Base-by-base conservation (phyloP, 2,329 filamentous ascomycete genomes). In the Lecanicillium sp. region DNA sequence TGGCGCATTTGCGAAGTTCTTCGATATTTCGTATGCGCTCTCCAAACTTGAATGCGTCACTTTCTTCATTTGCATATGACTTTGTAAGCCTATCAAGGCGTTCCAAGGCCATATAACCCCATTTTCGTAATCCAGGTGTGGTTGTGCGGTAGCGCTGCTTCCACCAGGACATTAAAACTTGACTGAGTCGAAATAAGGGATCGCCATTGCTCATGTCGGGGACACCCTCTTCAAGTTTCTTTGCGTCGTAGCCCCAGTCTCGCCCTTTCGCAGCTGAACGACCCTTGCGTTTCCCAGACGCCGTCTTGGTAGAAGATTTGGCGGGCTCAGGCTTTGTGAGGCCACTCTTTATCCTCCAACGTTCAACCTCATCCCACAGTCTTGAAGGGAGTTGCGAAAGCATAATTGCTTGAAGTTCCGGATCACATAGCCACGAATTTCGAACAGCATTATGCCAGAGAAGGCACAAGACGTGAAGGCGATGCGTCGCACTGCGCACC, bases 401-500 rank as follows among this genome's bases (percentile, higher is more conserved):
- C 61, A 96, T 73, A 14, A 83, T 85, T 10, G 82, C 80, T 52
- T 93, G 87, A 0, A 94, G 74, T 52, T 86, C 79, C 3, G 75
- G 64, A 57, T 97, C 87, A 56, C 87, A 87, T 17, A 90, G 68
- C 84, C 91, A 97, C 0, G 80, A 74, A 62, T 97, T 96, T 35
- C 87, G 81, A 12, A 93, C 67, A 0, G 87, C 79, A 60, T 97
- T 97, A 62, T 97, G 90, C 75, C 86, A 96, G 51, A 98, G 76
- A 14, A 98, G 71, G 44, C 83, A 79, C 62, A 94, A 83, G 2
- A 97, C 90, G 65, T 98, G 93, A 56, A 95, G 75, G 56, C 87
- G 87, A 65, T 98, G 93, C 1, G 89, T 90, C 3, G 83, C 76
- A 27, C 83, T 78, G 21, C 93, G 79, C 48, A 91, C 86, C 51